Evolutionary conservation across 2,329 filamentous ascomycete species (phyloP).

Genomic region (Cercospora sojina): DNA sequence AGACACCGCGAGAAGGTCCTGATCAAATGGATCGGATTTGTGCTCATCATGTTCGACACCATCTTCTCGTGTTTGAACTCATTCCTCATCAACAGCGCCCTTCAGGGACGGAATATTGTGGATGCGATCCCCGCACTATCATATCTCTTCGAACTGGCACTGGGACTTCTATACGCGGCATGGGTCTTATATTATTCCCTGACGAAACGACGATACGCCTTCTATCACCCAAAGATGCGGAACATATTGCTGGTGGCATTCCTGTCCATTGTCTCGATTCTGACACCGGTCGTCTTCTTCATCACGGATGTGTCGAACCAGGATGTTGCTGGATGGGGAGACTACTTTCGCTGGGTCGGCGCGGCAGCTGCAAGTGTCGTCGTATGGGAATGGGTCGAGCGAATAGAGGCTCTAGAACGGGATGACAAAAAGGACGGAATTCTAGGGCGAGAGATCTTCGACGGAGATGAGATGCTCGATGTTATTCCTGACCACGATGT

Average conservation of each 20-base stretch:
- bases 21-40: slow-evolving; percentile 98
- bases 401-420: slow-evolving; percentile 86
- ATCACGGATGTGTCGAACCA: slow-evolving; percentile 85
- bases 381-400: slow-evolving; percentile 97
- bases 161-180: slow-evolving; percentile 83
- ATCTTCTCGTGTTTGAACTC: slow-evolving; percentile 90
- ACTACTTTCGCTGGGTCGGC: slow-evolving; percentile 95
- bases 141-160: slow-evolving; percentile 83
- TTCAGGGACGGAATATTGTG: slow-evolving; percentile 68
- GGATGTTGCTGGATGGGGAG: slow-evolving; percentile 85
- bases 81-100: slow-evolving; percentile 63
- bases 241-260: slow-evolving; percentile 80
- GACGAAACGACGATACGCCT: slow-evolving; percentile 89
- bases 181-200: slow-evolving; percentile 93
- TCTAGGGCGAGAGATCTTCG: slow-evolving; percentile 84
- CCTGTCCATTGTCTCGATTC: slow-evolving; percentile 74
- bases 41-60: slow-evolving; percentile 84
- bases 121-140: slow-evolving; percentile 88
- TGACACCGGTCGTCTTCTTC: slow-evolving; percentile 90
- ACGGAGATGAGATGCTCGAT: slow-evolving; percentile 90
- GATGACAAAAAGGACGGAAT: slow-evolving; percentile 95
- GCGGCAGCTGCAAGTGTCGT: slow-evolving; percentile 93
- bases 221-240: slow-evolving; percentile 85
- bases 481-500: slow-evolving; percentile 59
- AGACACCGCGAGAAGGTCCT: slow-evolving; percentile 96